Evolutionary conservation across 1,284 basidiomycete species (phyloP).

Genomic region (Ceratobasidium theobromae): DNA sequence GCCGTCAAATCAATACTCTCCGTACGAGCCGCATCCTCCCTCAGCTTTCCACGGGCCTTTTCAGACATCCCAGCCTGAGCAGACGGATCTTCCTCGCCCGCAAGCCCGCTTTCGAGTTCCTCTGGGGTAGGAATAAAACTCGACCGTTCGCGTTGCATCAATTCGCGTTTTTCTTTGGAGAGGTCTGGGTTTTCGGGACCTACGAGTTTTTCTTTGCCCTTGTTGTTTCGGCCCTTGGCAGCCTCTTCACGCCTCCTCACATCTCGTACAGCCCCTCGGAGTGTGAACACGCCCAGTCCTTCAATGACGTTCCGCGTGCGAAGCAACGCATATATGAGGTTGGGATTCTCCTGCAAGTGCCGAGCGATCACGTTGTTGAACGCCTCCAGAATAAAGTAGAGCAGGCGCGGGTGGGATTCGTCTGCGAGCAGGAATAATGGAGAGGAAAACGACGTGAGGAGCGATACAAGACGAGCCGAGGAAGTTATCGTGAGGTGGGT

Average conservation of each 20-base stretch:
- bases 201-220: slow-evolving; percentile 19
- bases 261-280: slow-evolving; percentile 78
- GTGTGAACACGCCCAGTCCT: slow-evolving; percentile 84
- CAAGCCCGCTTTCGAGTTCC: slow-evolving; percentile 23
- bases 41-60: slow-evolving; percentile 88
- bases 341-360: slow-evolving; percentile 75
- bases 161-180: slow-evolving; percentile 22
- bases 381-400: slow-evolving; percentile 91
- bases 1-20: slow-evolving; percentile 54
- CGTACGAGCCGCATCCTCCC: slow-evolving; percentile 47
- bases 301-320: slow-evolving; percentile 82
- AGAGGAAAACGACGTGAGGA: slow-evolving; percentile 87
- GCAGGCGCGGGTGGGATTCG: slow-evolving; percentile 87
- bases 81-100: slow-evolving; percentile 16
- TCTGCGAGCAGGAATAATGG: slow-evolving; percentile 88
- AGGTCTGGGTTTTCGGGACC: slow-evolving; percentile 10
- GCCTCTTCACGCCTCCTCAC: slow-evolving; percentile 62
- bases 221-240: slow-evolving; percentile 37
- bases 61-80: slow-evolving; percentile 57
- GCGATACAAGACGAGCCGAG: slow-evolving; percentile 79
- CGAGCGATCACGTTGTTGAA: slow-evolving; percentile 83
- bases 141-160: slow-evolving; percentile 27
- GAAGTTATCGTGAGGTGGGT: slow-evolving; percentile 78
- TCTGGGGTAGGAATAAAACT: slow-evolving; percentile 14
- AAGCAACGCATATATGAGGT: slow-evolving; percentile 84